These are phyloP conservation scores for Talaromyces thailandensis DNA, from an alignment of 495 filamentous ascomycete species.

Conservation along the genomic window DNA sequence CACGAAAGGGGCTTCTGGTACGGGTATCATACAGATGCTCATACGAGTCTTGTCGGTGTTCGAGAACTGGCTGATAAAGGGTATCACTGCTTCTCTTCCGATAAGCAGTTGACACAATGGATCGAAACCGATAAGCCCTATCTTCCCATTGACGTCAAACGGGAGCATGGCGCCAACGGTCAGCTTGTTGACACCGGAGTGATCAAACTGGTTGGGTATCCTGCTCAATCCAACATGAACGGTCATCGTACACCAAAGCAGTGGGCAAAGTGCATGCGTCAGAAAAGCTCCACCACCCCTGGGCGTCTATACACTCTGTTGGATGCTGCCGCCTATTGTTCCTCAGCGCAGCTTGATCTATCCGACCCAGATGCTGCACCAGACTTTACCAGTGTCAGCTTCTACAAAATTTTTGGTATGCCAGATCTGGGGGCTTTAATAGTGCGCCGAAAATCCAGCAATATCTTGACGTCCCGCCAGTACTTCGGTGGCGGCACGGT, in stretches of 20 bases:
- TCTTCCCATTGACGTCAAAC: slow-evolving; percentile 16
- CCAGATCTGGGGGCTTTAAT: slow-evolving; percentile 67
- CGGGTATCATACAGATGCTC: slow-evolving; percentile 64
- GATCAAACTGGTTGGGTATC: slow-evolving; percentile 62
- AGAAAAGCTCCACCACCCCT: slow-evolving; percentile 25
- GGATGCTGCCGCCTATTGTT: slow-evolving; percentile 64
- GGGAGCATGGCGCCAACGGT: background rate
- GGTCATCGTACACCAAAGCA: slow-evolving; percentile 55
- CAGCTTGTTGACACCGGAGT: slow-evolving; percentile 6
- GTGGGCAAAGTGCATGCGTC: slow-evolving; percentile 48
- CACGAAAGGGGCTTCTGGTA: slow-evolving; percentile 53
- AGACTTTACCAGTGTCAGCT: slow-evolving; percentile 62
- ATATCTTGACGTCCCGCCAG: slow-evolving; percentile 50
- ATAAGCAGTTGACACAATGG: slow-evolving; percentile 61
- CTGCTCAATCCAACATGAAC: slow-evolving; percentile 74
- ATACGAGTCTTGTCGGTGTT: slow-evolving; percentile 66
- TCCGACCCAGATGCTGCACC: slow-evolving; percentile 50
- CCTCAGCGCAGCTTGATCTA: slow-evolving; percentile 57
- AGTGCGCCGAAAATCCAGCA: slow-evolving; percentile 52
- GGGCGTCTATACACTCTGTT: slow-evolving; percentile 53
- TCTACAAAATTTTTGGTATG: slow-evolving; percentile 81
- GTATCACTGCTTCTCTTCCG: slow-evolving; percentile 52
- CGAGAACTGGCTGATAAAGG: slow-evolving; percentile 49
- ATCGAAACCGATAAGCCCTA: slow-evolving; percentile 19
- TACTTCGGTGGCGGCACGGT: slow-evolving; percentile 79